Base-by-base conservation (phyloP, 179 eudicot species). In the Sideroxylon spinosum region DNA sequence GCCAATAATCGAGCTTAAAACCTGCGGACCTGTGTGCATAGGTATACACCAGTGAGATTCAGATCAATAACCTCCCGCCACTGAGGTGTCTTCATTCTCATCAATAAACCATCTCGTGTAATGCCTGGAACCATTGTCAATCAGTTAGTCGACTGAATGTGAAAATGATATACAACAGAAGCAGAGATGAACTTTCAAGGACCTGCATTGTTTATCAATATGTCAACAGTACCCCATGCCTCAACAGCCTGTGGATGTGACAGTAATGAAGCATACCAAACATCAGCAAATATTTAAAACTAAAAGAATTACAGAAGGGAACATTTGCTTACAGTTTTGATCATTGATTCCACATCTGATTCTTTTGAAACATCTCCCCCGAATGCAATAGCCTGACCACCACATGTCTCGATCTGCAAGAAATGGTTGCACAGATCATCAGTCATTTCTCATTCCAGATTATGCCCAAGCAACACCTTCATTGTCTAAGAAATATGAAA, bases 281-380 rank as follows among this genome's bases (percentile, higher is more conserved):
- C 48, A 75, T 69, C 68, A 76, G 60, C 63, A 61, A 49, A 20
- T 26, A 68, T 26, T 11, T 71, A 28, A 23, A 79, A 26, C 25
- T 6, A 23, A 62, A 74, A n/a, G 19, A 22, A 14, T 7, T 57
- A 22, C 29, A 71, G 13, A 69, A 11, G 59, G 19, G 28, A 62
- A 67, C 9, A 68, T 16, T 63, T 37, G 12, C 92, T 91, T 82
- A 93, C 98, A 72, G 97, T 82, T 88, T 93, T 94, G 52, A 94
- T 90, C 98, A 94, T 93, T 75, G 98, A 78, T 71, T 91, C 96
- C 60, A 93, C 98, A 80, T 93, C 98, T 67, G 85, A 93, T 91
- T 94, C 97, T 88, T 94, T 93, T 11, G 98, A 91, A 66, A 94
- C 96, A 88, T 94, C 98, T 77, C 96, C 98, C 50, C 97, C 95